phyloP scores from a whole-genome alignment of 2,329 filamentous ascomycete species.

The Pyrenophora seminiperda region DNA sequence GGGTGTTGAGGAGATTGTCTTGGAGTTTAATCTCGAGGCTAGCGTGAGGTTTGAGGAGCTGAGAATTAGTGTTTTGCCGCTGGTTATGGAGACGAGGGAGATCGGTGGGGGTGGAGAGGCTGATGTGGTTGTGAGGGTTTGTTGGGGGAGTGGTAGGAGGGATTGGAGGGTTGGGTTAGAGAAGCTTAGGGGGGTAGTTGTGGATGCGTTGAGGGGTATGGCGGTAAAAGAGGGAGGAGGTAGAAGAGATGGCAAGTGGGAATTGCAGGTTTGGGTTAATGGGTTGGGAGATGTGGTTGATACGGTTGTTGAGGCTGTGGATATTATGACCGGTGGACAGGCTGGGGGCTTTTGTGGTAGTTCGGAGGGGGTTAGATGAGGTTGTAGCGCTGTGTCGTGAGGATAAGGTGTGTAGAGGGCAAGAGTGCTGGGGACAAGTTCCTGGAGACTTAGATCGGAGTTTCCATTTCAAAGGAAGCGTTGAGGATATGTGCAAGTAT shows the following conservation, averaged over 20 bases:
- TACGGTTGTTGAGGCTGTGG: too few relatives aligned
- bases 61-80: neutral
- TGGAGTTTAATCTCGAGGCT: neutral
- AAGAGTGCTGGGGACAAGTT: too few relatives aligned
- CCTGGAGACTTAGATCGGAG: too few relatives aligned
- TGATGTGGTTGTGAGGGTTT: neutral
- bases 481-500: too few relatives aligned
- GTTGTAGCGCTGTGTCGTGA: too few relatives aligned
- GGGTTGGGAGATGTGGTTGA: neutral
- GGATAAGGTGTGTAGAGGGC: too few relatives aligned
- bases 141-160: neutral
- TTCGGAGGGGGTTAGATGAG: too few relatives aligned
- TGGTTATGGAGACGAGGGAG: neutral
- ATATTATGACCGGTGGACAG: too few relatives aligned
- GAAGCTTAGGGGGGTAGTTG: neutral
- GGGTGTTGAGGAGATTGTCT: neutral
- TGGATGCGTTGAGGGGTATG: neutral
- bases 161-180: neutral
- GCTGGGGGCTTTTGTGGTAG: too few relatives aligned
- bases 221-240: neutral
- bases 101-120: neutral
- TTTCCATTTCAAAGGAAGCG: too few relatives aligned
- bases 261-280: neutral
- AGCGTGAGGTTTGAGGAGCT: neutral
- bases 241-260: neutral